These are phyloP conservation scores for Mycosarcoma maydis DNA, from an alignment of 1,284 basidiomycete species.

Conservation along the genomic window DNA sequence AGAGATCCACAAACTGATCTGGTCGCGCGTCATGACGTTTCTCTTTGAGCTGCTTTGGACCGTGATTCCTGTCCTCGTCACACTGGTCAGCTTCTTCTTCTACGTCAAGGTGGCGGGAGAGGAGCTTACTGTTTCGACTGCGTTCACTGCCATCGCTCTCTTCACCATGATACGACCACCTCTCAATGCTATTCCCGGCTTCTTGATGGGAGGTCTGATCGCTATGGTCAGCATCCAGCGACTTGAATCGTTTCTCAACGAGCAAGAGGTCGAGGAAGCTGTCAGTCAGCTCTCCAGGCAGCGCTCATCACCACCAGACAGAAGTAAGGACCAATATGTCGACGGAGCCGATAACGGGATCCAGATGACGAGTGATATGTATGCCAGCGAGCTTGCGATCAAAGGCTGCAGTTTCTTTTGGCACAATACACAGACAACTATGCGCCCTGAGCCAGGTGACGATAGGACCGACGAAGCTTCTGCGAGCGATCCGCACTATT, in stretches of 20 bases:
- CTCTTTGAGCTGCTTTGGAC: constrained; percentile 68
- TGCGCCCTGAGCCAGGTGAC: constrained; percentile 5
- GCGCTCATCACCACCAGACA: constrained; percentile 60
- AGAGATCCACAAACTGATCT: constrained; percentile 60
- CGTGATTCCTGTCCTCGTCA: constrained; percentile 51
- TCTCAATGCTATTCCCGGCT: constrained; percentile 69
- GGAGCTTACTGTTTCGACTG: constrained; percentile 52
- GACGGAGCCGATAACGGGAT: constrained; percentile 71
- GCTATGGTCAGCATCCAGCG: constrained; percentile 80
- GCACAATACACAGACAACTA: constrained; percentile 9
- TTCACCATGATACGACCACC: constrained; percentile 53
- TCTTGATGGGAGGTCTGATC: constrained; percentile 46
- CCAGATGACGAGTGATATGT: constrained; percentile 70
- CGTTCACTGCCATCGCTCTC: constrained; percentile 55
- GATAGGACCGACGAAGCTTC: background rate
- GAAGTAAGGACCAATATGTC: constrained; percentile 68
- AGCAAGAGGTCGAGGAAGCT: constrained; percentile 76
- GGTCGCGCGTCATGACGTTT: constrained; percentile 58
- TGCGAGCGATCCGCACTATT: background rate
- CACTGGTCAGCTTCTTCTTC: constrained; percentile 56
- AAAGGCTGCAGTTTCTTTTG: constrained; percentile 20
- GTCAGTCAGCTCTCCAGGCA: constrained; percentile 31
- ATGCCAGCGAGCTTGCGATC: constrained; percentile 9
- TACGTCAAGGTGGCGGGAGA: constrained; percentile 51
- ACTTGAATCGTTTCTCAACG: constrained; percentile 81